Evolutionary conservation across 176 grass and related monocot species (phyloP).

Genomic region (Bonia amplexicaulis): DNA sequence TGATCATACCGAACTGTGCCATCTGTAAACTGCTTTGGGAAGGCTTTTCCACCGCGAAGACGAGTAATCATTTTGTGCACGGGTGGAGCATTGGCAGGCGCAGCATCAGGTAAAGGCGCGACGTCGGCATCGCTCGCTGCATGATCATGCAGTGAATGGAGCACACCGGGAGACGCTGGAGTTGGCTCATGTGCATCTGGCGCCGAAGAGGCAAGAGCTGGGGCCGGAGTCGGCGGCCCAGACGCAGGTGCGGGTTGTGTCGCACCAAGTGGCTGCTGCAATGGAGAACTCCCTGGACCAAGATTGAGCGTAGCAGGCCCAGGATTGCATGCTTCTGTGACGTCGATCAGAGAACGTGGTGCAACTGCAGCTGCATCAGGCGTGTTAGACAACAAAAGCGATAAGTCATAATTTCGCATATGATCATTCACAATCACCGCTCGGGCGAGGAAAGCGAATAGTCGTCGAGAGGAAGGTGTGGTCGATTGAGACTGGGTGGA

Average conservation of each 20-base stretch:
- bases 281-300: neutral
- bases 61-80: neutral
- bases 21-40: neutral
- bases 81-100: neutral
- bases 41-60: too few species aligned
- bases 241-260: neutral
- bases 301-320: too few species aligned
- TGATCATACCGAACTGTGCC: neutral
- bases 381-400: neutral
- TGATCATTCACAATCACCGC: neutral
- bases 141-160: neutral
- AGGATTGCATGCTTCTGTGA: neutral
- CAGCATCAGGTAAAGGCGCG: neutral
- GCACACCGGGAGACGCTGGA: neutral
- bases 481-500: neutral
- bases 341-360: neutral
- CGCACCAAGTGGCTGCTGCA: neutral
- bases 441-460: neutral
- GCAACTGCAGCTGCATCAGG: neutral
- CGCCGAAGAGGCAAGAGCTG: rapidly evolving
- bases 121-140: neutral
- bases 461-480: neutral
- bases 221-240: too few species aligned
- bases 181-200: neutral
- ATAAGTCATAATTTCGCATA: neutral